These are phyloP conservation scores for Diaporthe vaccinii DNA, from an alignment of 2,329 filamentous ascomycete genomes.

Conservation along the genomic window DNA sequence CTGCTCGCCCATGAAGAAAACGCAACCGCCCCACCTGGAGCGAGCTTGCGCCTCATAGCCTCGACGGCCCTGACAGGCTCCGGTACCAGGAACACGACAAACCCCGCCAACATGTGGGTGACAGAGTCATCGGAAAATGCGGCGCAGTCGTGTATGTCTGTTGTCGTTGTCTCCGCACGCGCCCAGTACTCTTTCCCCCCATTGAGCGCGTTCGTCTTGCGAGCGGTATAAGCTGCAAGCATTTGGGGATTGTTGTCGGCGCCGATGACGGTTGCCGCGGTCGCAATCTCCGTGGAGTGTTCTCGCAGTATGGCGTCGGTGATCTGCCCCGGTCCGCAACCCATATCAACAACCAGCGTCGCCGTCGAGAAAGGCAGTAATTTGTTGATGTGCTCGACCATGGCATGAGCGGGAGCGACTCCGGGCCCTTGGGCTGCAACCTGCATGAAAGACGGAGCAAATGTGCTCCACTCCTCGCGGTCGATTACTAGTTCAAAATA, in stretches of 20 bases:
- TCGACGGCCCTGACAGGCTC: constrained; percentile 37
- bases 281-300: constrained; percentile 22
- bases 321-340: constrained; percentile 42
- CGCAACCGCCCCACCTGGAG: constrained; percentile 38
- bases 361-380: constrained; percentile 40
- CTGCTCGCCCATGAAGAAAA: constrained; percentile 38
- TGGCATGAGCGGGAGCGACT: constrained; percentile 38
- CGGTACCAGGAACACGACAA: constrained; percentile 40
- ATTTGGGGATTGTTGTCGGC: constrained; percentile 41
- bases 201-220: constrained; percentile 27
- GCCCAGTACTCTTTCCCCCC: constrained; percentile 35
- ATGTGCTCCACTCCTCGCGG: constrained; percentile 29
- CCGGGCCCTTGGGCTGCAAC: constrained; percentile 36
- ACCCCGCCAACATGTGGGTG: constrained; percentile 38
- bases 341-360: constrained; percentile 41
- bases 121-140: constrained; percentile 37
- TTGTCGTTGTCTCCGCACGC: constrained; percentile 26
- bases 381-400: constrained; percentile 33
- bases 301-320: constrained; percentile 38
- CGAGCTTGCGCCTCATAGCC: constrained; percentile 34
- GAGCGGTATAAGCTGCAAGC: constrained; percentile 35
- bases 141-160: constrained; percentile 38
- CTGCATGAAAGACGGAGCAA: constrained; percentile 20
- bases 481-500: constrained; percentile 5
- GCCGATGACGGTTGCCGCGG: constrained; percentile 35